Evolutionary conservation across 352 stramenopile genomes (phyloP).

Genomic region (Pythium rishiriense): DNA sequence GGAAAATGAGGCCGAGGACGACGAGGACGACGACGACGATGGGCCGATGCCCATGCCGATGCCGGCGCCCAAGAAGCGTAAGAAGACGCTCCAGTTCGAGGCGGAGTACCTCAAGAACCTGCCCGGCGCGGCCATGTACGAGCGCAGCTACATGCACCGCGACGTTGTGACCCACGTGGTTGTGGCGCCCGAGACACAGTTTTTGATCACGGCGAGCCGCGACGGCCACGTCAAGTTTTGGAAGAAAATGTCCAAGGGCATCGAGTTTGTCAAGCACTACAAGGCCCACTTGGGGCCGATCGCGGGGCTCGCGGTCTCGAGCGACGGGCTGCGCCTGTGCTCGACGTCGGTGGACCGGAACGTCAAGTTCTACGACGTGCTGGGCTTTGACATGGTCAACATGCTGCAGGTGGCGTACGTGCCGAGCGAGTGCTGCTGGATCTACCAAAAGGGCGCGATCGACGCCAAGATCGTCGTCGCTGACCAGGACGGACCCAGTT

Average conservation of each 20-base stretch:
- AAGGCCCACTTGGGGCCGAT: constrained; percentile 94
- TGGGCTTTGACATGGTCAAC: constrained; percentile 97
- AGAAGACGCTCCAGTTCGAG: constrained; percentile 70
- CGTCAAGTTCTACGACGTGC: constrained; percentile 99
- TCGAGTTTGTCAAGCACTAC: constrained; percentile 99
- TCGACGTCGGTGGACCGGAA: constrained; percentile 89
- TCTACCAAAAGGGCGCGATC: constrained; percentile 55
- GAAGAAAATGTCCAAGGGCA: constrained; percentile 95
- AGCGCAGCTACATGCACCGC: constrained; percentile 98
- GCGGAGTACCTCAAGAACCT: constrained; percentile 79
- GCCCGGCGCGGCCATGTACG: constrained; percentile 91
- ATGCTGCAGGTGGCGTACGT: constrained; percentile 90
- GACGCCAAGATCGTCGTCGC: constrained; percentile 78
- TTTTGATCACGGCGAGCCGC: constrained; percentile 93
- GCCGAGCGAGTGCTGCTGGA: constrained; percentile 78
- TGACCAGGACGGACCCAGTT: constrained; percentile 50
- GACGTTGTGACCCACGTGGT: constrained; percentile 92
- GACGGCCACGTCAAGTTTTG: constrained; percentile 99
- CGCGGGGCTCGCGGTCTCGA: constrained; percentile 77
- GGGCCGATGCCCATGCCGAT: constrained; percentile 63
- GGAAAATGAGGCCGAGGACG: constrained; percentile 40
- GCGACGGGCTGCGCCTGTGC: constrained; percentile 83
- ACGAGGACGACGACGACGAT: constrained; percentile 35
- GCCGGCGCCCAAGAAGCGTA: constrained; percentile 43
- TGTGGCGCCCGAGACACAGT: constrained; percentile 92